Evolutionary conservation across 2,329 filamentous ascomycete genomes (phyloP).

Genomic region (Nemania sp.): DNA sequence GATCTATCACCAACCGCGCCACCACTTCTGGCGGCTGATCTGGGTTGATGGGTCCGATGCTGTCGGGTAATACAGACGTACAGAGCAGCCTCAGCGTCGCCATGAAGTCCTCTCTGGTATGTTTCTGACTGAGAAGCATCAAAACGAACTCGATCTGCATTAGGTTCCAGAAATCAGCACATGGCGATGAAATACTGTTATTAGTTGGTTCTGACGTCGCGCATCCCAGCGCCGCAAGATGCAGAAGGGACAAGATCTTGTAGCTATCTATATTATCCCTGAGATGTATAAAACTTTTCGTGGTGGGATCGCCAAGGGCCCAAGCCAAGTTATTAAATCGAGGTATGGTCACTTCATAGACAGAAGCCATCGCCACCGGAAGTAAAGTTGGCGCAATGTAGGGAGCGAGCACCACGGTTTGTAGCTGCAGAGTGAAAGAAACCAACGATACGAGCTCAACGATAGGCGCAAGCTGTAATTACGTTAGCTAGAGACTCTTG

Average conservation of each 20-base stretch:
- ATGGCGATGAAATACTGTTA: conserved; percentile 47
- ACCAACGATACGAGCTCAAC: conserved; percentile 74
- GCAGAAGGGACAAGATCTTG: conserved; percentile 74
- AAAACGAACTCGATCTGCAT: conserved; percentile 76
- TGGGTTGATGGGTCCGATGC: conserved; percentile 73
- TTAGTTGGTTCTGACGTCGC: conserved; percentile 52
- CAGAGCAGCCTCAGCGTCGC: conserved; percentile 74
- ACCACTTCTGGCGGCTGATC: conserved; percentile 58
- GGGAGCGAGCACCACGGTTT: conserved; percentile 69
- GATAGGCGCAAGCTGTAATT: conserved; percentile 68
- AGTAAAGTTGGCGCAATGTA: conserved; percentile 69
- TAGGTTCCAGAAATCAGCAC: conserved; percentile 72
- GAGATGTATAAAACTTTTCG: conserved; percentile 58
- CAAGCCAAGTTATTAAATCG: conserved; percentile 63
- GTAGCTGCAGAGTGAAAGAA: conserved; percentile 71
- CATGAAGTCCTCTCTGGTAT: conserved; percentile 71
- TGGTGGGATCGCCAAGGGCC: conserved; percentile 64
- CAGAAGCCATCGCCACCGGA: conserved; percentile 68
- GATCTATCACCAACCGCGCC: conserved; percentile 67
- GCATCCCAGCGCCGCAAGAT: conserved; percentile 72
- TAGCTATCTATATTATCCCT: conserved; percentile 70
- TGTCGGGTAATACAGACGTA: conserved; percentile 72
- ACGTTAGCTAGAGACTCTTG: conserved; percentile 14
- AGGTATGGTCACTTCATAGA: conserved; percentile 69
- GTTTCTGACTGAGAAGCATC: conserved; percentile 74